Base-by-base conservation (phyloP, 2,329 filamentous ascomycete species). In the Exophiala xenobiotica region DNA sequence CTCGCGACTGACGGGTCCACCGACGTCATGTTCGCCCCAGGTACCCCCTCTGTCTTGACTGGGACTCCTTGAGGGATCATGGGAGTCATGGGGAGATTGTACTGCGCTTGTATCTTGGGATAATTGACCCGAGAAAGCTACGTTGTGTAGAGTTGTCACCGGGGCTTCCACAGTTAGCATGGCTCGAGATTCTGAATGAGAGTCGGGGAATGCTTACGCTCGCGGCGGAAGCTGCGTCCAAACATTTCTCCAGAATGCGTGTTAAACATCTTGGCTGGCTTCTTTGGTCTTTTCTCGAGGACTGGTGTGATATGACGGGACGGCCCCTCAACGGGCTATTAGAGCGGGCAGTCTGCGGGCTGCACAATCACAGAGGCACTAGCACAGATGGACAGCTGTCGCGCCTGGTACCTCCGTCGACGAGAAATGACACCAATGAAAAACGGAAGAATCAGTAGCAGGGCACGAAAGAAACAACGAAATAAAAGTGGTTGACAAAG, bases 1-100 rank as follows among this genome's bases (percentile, higher is more conserved):
- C 7, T 69, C 68, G 31, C 76, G 74, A 61, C 75, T 77, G 58
- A 78, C 73, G 7, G 77, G 73, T 19, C 76, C 75, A 4, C 80
- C 81, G 22, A 75, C 72, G 63, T 83, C 79, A 39, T 73, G 68
- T 64, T 86, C 83, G 11, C 83, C 83, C 83, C 83, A 86, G 16
- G 78, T 82, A 26, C 81, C 80, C 12, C 50, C 49, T 8, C 23
- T 18, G 27, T 47, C 39, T 11, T 31, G 33, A 40, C 43, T 44
- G 19, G 31, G 18, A 20, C 49, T 45, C 43, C 40, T 56, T 19
- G 46, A 41, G 3, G 49, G 42, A 18, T 46, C 42, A 5, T 22
- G 39, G 12, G 53, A 50, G 4, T 16, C 35, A 37, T 49, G 43
- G 4, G 39, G 43, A 11, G 47, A 53, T 19, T 46, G 57, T 11